Base-by-base conservation (phyloP, 345 rosid genomes). In the Cardamine resedifolia region DNA sequence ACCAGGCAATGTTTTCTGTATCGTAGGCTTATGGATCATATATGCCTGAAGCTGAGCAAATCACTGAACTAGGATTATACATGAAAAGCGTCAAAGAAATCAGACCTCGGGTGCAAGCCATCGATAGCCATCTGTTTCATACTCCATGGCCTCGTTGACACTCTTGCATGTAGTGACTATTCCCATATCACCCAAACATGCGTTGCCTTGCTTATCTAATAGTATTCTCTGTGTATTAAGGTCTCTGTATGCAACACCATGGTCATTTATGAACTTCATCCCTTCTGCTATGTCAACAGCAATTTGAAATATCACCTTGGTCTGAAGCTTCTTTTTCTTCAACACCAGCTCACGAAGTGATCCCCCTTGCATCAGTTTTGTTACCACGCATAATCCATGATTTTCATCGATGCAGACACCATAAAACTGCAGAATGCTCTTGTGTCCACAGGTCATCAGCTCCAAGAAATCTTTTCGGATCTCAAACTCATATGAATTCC, bases 61-160 rank as follows among this genome's bases (percentile, higher is more conserved):
- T 31, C 27, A 58, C 15, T 66, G 36, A 66, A 50, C 67, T 57
- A 38, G 9, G 51, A 38, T 36, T 33, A 48, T 47, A 58, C 6
- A 49, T 21, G 56, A 70, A 72, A 26, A 61, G 64, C 26, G 5
- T 26, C 66, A 68, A 11, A 79, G 66, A 60, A 58, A 62, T 44
- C 88, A 36, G 64, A 90, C 99, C 99, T 95, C 99, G 2, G 96
- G 99, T 78, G 97, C 96, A 72, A 91, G 90, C 99, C 99, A 91
- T 12, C 97, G 87, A 74, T 95, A 95, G 58, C 99, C 99, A 83
- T 95, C 99, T 8, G 96, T 95, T 84, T 95, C 99, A 62, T 95
- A 95, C 78, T 95, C 96, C 94, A 80, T 77, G 3, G 91, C 91
- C 78, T 95, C 96, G 1, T 87, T 89, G 50, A 78, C 78, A 80